Conservation (phyloP, 2,329 filamentous ascomycete genomes). For the Pseudopithomyces chartarum region DNA sequence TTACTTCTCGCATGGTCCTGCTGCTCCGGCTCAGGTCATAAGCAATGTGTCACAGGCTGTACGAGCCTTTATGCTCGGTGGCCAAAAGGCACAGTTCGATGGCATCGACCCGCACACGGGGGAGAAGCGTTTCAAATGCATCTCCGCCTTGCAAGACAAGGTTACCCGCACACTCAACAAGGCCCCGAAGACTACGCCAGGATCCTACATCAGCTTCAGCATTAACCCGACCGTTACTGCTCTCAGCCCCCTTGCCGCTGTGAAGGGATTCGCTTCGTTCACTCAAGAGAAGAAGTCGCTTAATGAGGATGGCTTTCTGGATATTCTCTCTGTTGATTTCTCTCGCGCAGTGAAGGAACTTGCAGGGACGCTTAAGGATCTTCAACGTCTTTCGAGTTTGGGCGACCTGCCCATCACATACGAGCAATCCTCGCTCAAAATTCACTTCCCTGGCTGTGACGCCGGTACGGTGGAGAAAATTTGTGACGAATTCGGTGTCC, state of each 20-base stretch:
- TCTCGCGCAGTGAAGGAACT: slow-evolving; percentile 84
- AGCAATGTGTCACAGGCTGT: slow-evolving; percentile 95
- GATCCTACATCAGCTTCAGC: slow-evolving; percentile 86
- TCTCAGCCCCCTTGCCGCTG: slow-evolving; percentile 70
- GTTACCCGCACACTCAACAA: slow-evolving; percentile 69
- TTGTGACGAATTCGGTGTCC: slow-evolving; percentile 85
- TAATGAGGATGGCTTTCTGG: slow-evolving; percentile 81
- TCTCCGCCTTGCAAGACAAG: slow-evolving; percentile 77
- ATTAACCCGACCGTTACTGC: slow-evolving; percentile 90
- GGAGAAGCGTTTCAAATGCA: slow-evolving; percentile 76
- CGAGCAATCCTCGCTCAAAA: slow-evolving; percentile 70
- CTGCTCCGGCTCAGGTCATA: slow-evolving; percentile 85
- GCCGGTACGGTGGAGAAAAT: slow-evolving; percentile 78
- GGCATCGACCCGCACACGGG: slow-evolving; percentile 71
- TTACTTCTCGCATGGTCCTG: slow-evolving; percentile 89
- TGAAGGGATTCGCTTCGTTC: slow-evolving; percentile 57
- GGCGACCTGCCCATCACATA: slow-evolving; percentile 85
- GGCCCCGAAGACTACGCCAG: slow-evolving; percentile 64
- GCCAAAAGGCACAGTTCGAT: slow-evolving; percentile 86
- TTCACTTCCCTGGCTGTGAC: slow-evolving; percentile 92
- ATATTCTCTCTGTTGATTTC: slow-evolving; percentile 86
- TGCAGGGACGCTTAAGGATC: slow-evolving; percentile 76
- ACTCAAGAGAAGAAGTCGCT: slow-evolving; percentile 61
- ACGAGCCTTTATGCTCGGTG: slow-evolving; percentile 89
- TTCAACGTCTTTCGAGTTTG: slow-evolving; percentile 74